phyloP scores from a whole-genome alignment of 1,284 basidiomycete genomes.

The Apiotrichum veenhuisii region DNA sequence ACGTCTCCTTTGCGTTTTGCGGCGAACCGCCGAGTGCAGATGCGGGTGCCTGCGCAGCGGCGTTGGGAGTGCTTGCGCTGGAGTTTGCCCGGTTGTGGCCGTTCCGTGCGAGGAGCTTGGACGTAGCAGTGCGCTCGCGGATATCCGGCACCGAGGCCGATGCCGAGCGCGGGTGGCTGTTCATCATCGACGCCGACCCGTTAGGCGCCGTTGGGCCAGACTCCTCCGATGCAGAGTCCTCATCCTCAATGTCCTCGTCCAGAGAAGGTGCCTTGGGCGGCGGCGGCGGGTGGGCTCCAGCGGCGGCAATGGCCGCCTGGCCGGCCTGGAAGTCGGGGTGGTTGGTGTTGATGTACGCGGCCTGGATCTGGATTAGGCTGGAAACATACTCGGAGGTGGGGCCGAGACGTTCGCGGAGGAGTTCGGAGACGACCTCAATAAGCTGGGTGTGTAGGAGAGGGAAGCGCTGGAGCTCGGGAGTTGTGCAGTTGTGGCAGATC shows the following conservation, averaged over 20 bases:
- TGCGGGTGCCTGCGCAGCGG: constrained; percentile 19
- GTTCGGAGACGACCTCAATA: constrained; percentile 95
- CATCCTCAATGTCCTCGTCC: constrained; percentile 33
- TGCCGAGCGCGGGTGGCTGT: constrained; percentile 65
- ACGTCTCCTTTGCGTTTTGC: constrained; percentile 70
- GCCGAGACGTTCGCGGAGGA: constrained; percentile 88
- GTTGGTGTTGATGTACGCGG: constrained; percentile 94
- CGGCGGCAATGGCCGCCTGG: constrained; percentile 48
- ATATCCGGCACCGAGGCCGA: constrained; percentile 77
- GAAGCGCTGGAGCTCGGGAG: constrained; percentile 90
- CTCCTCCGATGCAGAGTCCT: constrained; percentile 41
- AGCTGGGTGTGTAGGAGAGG: constrained; percentile 88
- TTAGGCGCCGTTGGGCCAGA: constrained; percentile 52
- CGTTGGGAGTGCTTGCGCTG: constrained; percentile 12
- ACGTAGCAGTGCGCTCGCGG: constrained; percentile 20
- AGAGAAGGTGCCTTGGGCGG: constrained; percentile 25
- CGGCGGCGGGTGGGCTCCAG: constrained; percentile 30
- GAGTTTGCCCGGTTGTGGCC: constrained; percentile 20
- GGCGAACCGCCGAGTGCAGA: constrained; percentile 38
- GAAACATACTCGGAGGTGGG: constrained; percentile 96
- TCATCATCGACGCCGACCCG: constrained; percentile 49
- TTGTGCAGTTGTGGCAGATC: constrained; percentile 98
- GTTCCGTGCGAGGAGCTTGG: constrained; percentile 22
- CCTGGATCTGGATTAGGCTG: constrained; percentile 93
- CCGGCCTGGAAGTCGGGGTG: constrained; percentile 50